Evolutionary conservation across 2,329 filamentous ascomycete genomes (phyloP).

Genomic region (Lecanicillium sp.): DNA sequence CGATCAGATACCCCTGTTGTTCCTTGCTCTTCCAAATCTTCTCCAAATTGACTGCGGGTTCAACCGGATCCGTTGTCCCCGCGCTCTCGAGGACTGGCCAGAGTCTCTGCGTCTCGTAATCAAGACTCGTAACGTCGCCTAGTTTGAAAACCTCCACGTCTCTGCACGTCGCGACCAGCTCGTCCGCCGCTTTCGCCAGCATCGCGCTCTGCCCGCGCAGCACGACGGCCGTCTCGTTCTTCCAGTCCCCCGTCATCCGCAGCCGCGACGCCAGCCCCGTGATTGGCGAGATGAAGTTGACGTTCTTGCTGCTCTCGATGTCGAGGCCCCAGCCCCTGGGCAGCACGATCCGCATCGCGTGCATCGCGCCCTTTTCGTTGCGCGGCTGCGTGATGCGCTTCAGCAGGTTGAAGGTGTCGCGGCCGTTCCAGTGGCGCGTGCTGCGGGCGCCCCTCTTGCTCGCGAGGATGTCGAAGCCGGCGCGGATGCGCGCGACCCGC

Average conservation of each 20-base stretch:
- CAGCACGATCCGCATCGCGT: conserved; percentile 31
- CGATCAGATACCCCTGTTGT: conserved; percentile 25
- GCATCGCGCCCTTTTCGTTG: conserved; percentile 26
- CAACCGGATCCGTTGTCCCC: conserved; percentile 19
- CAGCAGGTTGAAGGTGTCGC: conserved; percentile 32
- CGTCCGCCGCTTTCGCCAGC: conserved; percentile 29
- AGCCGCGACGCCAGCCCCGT: conserved; percentile 29
- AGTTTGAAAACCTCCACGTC: conserved; percentile 31
- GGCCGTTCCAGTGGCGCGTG: background rate
- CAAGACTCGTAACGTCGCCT: conserved; percentile 29
- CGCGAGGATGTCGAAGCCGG: conserved; percentile 5
- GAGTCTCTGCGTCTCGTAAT: conserved; percentile 30
- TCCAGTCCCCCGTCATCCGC: conserved; percentile 28
- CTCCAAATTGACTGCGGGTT: conserved; percentile 19
- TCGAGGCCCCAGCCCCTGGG: conserved; percentile 30
- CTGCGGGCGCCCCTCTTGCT: background rate
- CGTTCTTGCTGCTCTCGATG: conserved; percentile 25
- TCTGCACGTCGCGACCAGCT: conserved; percentile 25
- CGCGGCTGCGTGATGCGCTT: conserved; percentile 30
- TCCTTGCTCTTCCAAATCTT: conserved; percentile 33
- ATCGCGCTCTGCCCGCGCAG: conserved; percentile 27
- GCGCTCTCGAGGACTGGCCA: conserved; percentile 29
- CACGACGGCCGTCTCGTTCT: conserved; percentile 26
- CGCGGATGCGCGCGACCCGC: conserved; percentile 8
- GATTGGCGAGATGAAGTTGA: conserved; percentile 29